These are phyloP conservation scores for Leccinum variabile DNA, from an alignment of 1,284 basidiomycete genomes.

Conservation along the genomic window DNA sequence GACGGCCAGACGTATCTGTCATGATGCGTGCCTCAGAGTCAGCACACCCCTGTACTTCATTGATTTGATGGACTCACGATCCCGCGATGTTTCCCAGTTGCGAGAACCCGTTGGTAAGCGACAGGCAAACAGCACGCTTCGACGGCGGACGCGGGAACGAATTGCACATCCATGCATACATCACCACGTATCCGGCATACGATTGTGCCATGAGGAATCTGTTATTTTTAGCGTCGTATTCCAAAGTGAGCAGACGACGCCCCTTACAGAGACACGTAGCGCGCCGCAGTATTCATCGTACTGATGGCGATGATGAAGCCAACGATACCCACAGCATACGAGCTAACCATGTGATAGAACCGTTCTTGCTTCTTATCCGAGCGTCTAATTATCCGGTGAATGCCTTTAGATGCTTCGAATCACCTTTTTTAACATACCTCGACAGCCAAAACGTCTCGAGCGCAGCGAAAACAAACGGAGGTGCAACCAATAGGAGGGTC, in stretches of 20 bases:
- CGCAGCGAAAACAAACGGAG: conserved; percentile 75
- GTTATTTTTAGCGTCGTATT: conserved; percentile 6
- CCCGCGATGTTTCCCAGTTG: conserved; percentile 70
- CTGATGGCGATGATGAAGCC: conserved; percentile 74
- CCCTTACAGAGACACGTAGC: conserved; percentile 66
- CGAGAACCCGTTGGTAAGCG: conserved; percentile 68
- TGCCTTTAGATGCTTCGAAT: conserved; percentile 15
- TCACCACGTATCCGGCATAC: conserved; percentile 65
- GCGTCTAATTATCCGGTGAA: conserved; percentile 8
- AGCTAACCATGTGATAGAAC: conserved; percentile 61
- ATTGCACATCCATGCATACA: conserved; percentile 68
- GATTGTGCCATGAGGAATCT: conserved; percentile 75
- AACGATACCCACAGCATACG: conserved; percentile 56
- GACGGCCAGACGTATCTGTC: conserved; percentile 25
- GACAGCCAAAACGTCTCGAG: conserved; percentile 51
- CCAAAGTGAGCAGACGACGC: conserved; percentile 2
- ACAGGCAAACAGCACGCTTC: conserved; percentile 70
- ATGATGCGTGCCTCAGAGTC: background rate
- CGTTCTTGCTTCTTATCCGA: conserved; percentile 51
- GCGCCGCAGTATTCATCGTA: conserved; percentile 65
- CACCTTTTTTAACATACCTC: conserved; percentile 39
- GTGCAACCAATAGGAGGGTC: conserved; percentile 73
- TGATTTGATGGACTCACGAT: conserved; percentile 47
- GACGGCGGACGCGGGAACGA: conserved; percentile 66
- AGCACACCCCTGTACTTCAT: background rate